phyloP scores from a whole-genome alignment of 495 filamentous ascomycete genomes.

The Rostrohypoxylon terebratum region DNA sequence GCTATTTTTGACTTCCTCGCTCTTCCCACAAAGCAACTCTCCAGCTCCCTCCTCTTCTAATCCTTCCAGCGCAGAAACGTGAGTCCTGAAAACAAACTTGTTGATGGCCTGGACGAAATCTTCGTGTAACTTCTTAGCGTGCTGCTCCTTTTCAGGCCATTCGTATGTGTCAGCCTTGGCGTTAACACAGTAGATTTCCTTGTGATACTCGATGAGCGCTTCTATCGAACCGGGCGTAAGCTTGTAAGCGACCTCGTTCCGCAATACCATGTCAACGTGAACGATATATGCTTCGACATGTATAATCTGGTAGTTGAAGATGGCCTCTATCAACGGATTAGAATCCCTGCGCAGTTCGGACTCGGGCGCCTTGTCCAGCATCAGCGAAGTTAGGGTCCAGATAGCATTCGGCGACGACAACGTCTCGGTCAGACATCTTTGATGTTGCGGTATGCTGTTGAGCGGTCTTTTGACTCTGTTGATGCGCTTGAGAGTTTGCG shows the following conservation, averaged over 20 bases:
- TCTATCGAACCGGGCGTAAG: constrained; percentile 98
- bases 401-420: constrained; percentile 91
- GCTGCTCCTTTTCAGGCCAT: constrained; percentile 96
- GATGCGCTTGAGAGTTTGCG: constrained; percentile 94
- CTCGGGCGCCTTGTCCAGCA: constrained; percentile 92
- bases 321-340: constrained; percentile 88
- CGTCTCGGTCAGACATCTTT: constrained; percentile 95
- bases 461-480: constrained; percentile 97
- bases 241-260: constrained; percentile 98
- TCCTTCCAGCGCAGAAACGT: constrained; percentile 90
- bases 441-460: constrained; percentile 97
- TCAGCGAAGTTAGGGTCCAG: constrained; percentile 94
- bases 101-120: constrained; percentile 98
- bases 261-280: constrained; percentile 98
- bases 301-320: constrained; percentile 94
- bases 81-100: constrained; percentile 94
- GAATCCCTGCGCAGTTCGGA: constrained; percentile 85
- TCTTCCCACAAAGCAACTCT: constrained; percentile 90
- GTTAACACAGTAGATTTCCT: constrained; percentile 94
- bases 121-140: constrained; percentile 97
- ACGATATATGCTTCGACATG: constrained; percentile 98
- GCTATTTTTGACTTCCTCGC: constrained; percentile 90
- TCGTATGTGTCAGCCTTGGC: constrained; percentile 88
- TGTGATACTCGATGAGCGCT: constrained; percentile 93
- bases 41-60: constrained; percentile 97